Evolutionary conservation across 2,329 filamentous ascomycete genomes (phyloP), one percentile per base, ranked within the genome.

Genomic region (Metarhizium sp.): DNA sequence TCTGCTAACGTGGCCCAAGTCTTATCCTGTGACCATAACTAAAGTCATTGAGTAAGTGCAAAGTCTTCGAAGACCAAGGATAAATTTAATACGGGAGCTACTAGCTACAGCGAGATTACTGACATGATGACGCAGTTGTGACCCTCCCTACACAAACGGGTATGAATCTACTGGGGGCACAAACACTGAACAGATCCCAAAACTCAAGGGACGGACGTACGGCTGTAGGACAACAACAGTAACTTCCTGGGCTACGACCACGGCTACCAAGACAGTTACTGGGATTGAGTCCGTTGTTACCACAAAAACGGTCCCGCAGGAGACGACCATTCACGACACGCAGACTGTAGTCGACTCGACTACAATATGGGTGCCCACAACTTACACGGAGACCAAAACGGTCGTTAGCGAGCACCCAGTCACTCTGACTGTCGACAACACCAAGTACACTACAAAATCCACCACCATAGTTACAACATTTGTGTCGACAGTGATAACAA

Each of bases 11-110:
- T 30, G 18, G 8, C 8, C n/a, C 25, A 6, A 64, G 62, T 63
- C 63, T 4, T 62, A 59, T 36, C 60, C 61, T 4, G 53, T 64
- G n/a, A 63, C 62, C 8, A 50, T 62, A 1, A 64, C 62, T 10
- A 52, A 51, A 18, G 34, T 51, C 18, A 38, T 51, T 38, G 59
- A 54, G 60, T 62, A 50, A 53, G 60, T 57, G 3, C 36, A 40
- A 40, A 18, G 30, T 25, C 25, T 25, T 25, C 25, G 40, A 3
- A 29, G 40, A 52, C 10, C 13, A 20, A 40, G 32, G 6, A 34
- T 34, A 2, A 11, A 34, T 34, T 34, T 34, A 7, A 34, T 34
- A 1, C 10, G 32, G 6, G 6, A 34, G 7, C 10, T 11, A 11
- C 32, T 34, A 10, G 6, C 32, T 34, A 11, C 7, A 34, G 10